Percentiles rank a stretch among this genome's conserved stretches.
phyloP scores from a whole-genome alignment of 208 protist species.

The Leptomonas pyrrhocoris region DNA sequence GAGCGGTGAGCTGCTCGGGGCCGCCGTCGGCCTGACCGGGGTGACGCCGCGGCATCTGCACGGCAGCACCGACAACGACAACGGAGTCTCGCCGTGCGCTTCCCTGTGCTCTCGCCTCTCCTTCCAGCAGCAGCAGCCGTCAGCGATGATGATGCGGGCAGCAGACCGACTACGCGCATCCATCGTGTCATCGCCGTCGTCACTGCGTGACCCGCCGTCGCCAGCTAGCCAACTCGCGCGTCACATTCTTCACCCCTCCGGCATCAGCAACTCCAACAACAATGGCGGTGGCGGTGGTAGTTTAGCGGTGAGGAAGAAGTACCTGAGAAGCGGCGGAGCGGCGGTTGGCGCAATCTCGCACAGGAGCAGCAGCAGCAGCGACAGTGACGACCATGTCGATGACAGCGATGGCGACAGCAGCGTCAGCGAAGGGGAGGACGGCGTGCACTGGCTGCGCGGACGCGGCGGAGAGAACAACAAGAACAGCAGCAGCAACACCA shows the following conservation, averaged over 20 bases:
- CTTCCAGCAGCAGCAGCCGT: constrained; percentile 12
- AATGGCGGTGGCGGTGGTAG: background rate
- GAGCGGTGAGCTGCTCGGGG: background rate
- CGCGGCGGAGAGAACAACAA: background rate
- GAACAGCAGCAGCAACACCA: background rate
- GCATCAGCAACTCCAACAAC: background rate
- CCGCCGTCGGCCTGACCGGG: background rate
- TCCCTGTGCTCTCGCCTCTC: constrained; percentile 24
- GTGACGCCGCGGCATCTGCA: background rate
- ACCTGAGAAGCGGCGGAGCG: background rate
- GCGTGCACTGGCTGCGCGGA: background rate
- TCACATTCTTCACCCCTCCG: background rate
- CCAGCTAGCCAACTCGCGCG: background rate
- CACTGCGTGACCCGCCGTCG: background rate
- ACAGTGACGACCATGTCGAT: too few relatives aligned
- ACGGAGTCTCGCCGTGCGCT: background rate
- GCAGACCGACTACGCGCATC: constrained; percentile 16
- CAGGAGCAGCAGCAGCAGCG: background rate
- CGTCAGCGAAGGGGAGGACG: background rate
- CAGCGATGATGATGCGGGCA: constrained; percentile 24
- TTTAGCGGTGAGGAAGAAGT: background rate
- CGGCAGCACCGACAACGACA: background rate
- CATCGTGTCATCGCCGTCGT: background rate
- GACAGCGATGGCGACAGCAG: constrained; percentile 5
- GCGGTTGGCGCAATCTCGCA: background rate